Evolutionary conservation across 805 yeast species (phyloP).

Genomic region (Metschnikowia picachoensis): DNA sequence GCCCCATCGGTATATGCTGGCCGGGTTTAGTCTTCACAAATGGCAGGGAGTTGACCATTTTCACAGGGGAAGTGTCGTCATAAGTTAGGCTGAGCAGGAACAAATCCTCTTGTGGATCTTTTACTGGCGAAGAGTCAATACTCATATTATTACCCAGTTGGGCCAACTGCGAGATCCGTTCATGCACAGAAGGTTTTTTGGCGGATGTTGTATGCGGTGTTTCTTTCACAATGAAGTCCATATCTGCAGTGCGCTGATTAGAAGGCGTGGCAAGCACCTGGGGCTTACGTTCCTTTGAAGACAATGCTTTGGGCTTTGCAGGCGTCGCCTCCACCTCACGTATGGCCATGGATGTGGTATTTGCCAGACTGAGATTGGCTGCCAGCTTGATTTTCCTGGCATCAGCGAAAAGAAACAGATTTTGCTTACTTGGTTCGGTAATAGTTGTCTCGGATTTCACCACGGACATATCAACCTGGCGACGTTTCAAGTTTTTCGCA

Average conservation of each 20-base stretch:
- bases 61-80: constrained; percentile 9
- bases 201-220: constrained; percentile 6
- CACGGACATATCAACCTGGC: constrained; percentile 39
- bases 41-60: constrained; percentile 11
- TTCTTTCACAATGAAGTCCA: constrained; percentile 5
- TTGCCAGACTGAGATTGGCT: neutral
- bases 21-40: constrained; percentile 26
- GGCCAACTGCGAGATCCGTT: constrained; percentile 2
- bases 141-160: neutral
- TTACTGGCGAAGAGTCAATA: constrained; percentile 9
- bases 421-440: constrained; percentile 1
- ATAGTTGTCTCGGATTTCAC: constrained; percentile 2
- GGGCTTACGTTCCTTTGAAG: neutral
- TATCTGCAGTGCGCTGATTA: constrained; percentile 7
- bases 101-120: neutral
- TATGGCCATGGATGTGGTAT: constrained; percentile 17
- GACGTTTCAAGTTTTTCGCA: constrained; percentile 33
- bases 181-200: constrained; percentile 1
- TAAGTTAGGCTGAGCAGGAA: constrained; percentile 1
- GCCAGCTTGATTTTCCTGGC: constrained; percentile 20
- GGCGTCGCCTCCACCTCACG: constrained; percentile 31
- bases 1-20: constrained; percentile 29
- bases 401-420: constrained; percentile 28
- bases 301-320: constrained; percentile 8
- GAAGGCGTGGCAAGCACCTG: constrained; percentile 17